A percentile compares a stretch with the other conserved stretches of the same genome.
Evolutionary conservation across 192 early-diverging fungal species (phyloP).

Genomic region (Backusella sp.): DNA sequence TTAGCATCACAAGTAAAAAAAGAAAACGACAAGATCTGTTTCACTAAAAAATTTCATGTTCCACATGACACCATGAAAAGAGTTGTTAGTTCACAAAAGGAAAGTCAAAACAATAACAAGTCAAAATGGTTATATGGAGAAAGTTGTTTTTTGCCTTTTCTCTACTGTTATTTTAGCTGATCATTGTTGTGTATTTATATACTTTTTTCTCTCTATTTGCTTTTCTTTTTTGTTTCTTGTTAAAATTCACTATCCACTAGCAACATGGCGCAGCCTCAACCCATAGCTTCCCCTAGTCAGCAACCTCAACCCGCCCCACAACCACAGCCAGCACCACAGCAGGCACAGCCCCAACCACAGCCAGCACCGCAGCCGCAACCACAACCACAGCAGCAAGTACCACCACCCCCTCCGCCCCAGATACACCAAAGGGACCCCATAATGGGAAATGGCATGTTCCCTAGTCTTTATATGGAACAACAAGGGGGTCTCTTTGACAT

Average conservation of each 20-base stretch:
- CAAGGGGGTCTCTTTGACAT: conserved; percentile 1
- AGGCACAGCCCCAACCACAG: neutral
- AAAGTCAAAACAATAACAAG: conserved; percentile 64
- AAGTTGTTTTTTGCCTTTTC: conserved; percentile 73
- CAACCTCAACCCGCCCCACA: neutral
- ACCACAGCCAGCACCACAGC: neutral
- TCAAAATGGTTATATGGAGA: conserved; percentile 92
- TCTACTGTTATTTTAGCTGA: neutral
- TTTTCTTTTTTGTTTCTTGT: neutral
- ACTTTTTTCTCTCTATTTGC: neutral
- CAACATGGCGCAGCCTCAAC: conserved; percentile 2
- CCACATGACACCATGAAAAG: neutral
- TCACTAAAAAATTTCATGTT: neutral
- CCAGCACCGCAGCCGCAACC: neutral
- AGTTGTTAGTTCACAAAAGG: neutral
- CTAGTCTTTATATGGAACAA: neutral
- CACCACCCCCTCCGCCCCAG: neutral
- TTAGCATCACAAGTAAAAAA: neutral
- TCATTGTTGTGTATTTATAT: neutral
- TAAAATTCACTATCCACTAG: neutral
- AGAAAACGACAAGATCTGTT: neutral
- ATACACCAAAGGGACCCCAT: neutral
- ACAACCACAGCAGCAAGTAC: neutral
- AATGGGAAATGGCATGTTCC: neutral
- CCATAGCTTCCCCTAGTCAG: neutral